Evolutionary conservation across 371 early-diverging fungal genomes (phyloP), one percentile per base, ranked within the genome.

Genomic region (Mucor sp.): DNA sequence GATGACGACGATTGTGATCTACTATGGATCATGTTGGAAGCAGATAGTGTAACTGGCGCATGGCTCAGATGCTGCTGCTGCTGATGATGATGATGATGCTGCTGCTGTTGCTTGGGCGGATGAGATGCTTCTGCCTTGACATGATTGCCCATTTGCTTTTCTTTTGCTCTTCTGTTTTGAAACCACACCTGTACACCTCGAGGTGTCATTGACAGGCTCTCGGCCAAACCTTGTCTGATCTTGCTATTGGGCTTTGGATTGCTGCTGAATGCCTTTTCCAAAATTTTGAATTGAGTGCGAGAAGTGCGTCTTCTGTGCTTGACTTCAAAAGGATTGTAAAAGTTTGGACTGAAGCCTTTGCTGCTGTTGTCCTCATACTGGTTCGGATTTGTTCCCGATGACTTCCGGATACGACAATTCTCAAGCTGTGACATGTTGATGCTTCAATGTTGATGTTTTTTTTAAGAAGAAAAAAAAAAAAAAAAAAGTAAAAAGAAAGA

Each of bases 141-240:
- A 44, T 62, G 76, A 70, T 85, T 83, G 17, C 33, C 23, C 25
- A 62, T 65, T 17, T 67, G 78, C 70, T 87, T 87, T 50, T 77
- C 81, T 74, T 94, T 95, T 50, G 94, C 94, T 37, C 96, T 84
- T 55, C 92, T 84, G 82, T 96, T 96, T 72, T 96, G 96, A 80
- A 96, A 96, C 96, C 96, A 95, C 55, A 95, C 90, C 74, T 96
- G 94, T 5, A 96, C 91, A 6, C 87, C 85, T 47, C 95, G 84
- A 19, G 89, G 87, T 25, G 92, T 89, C 94, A 95, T 94, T 44
- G 82, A 82, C 19, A 95, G 76, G 68, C 89, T 80, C 30, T 78
- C 77, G 2, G 90, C 89, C 27, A 96, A 84, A 32, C 75, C 73
- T 66, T 86, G 87, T 43, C 96, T 85, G 47, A 89, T 69, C n/a